Conservation (phyloP, 208 protist species). For the Leishmania turanica region DNA sequence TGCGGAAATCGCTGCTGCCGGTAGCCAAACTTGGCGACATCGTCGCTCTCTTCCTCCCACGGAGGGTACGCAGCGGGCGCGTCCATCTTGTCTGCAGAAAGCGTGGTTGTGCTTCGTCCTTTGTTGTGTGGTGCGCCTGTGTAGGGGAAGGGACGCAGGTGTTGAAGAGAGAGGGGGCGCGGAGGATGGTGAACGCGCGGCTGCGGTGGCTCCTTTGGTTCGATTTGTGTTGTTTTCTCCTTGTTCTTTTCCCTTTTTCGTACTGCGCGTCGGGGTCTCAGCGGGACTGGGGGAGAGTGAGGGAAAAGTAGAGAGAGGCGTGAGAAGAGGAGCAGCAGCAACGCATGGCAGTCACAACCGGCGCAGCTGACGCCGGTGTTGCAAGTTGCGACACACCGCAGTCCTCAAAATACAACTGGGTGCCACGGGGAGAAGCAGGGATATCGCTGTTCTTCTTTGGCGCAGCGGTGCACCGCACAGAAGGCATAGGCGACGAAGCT, state of each 20-base stretch:
- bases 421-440: not conserved
- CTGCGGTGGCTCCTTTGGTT: not conserved
- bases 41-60: conserved; percentile 2
- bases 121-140: not conserved
- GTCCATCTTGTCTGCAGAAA: not conserved
- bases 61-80: conserved; percentile 1
- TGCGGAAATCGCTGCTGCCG: conserved; percentile 9
- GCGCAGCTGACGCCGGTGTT: not conserved
- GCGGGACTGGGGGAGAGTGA: not conserved
- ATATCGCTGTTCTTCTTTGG: not conserved
- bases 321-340: not conserved
- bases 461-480: not conserved
- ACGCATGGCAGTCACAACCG: not conserved
- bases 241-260: not conserved
- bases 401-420: not conserved
- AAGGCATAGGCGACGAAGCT: not conserved
- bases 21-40: conserved; percentile 5
- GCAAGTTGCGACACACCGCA: not conserved
- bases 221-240: not conserved
- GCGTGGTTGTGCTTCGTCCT: too few species aligned
- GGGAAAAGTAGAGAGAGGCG: not conserved
- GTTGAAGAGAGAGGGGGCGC: too few species aligned
- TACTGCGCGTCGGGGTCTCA: not conserved
- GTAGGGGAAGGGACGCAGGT: not conserved
- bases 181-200: not conserved